Percentiles rank a stretch among this genome's conserved stretches.
These are phyloP conservation scores for Platismatia glauca DNA, from an alignment of 495 filamentous ascomycete species.

Conservation along the genomic window DNA sequence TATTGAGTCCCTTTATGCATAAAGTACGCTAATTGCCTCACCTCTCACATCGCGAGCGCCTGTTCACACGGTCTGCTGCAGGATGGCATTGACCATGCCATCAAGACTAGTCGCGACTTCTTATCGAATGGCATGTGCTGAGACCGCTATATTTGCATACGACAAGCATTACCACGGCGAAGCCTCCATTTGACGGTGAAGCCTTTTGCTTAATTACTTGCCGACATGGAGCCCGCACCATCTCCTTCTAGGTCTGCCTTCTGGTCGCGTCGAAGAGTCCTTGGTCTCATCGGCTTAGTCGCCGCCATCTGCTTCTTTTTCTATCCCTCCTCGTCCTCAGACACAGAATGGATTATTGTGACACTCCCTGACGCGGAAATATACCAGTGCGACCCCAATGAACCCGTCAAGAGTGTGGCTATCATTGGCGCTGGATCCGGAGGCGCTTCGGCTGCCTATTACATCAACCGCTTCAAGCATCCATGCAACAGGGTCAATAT, in stretches of 20 bases:
- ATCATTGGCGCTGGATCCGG: constrained; percentile 68
- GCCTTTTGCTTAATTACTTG: too few relatives aligned
- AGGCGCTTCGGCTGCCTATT: constrained; percentile 79
- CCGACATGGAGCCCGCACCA: not conserved
- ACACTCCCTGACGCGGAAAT: not conserved
- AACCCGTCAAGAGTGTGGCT: constrained; percentile 36
- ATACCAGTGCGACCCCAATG: constrained; percentile 8
- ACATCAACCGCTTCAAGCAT: constrained; percentile 57
- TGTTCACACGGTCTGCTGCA: not conserved
- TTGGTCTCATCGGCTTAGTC: not conserved
- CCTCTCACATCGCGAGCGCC: not conserved
- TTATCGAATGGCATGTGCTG: not conserved
- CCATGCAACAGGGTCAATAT: constrained; percentile 49
- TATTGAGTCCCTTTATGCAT: too few relatives aligned
- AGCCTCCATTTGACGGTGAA: not conserved
- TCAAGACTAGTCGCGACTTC: not conserved
- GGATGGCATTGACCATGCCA: not conserved
- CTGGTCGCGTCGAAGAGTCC: constrained; percentile 2
- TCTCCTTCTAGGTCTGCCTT: not conserved
- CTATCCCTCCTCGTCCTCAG: not conserved
- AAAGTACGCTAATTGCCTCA: not conserved
- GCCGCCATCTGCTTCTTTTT: not conserved
- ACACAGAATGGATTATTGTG: not conserved
- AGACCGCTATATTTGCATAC: not conserved
- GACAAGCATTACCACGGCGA: not conserved